Conservation (phyloP, 1,284 basidiomycete genomes). For the Erythrobasidium hasegawianum region DNA sequence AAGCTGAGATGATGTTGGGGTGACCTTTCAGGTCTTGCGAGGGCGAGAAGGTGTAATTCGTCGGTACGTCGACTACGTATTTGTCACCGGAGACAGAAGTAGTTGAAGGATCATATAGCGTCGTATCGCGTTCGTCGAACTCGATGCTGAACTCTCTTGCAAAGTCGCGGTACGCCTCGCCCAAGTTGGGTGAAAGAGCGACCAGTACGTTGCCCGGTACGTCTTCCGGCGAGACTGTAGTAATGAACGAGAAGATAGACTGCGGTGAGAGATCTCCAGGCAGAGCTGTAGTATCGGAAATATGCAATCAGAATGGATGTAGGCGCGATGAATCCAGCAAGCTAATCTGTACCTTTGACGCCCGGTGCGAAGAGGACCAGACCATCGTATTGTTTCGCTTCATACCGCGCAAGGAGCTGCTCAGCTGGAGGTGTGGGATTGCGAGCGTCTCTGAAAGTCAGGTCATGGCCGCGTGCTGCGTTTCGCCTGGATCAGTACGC, state of each 20-base stretch:
- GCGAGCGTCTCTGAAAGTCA: slow-evolving; percentile 77
- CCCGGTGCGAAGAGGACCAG: slow-evolving; percentile 77
- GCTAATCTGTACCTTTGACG: slow-evolving; percentile 65
- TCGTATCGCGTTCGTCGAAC: slow-evolving; percentile 51
- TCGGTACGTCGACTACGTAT: slow-evolving; percentile 17
- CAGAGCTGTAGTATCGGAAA: slow-evolving; percentile 56
- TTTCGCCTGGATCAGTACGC: too few species aligned
- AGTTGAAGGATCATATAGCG: slow-evolving; percentile 53
- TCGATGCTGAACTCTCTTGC: slow-evolving; percentile 58
- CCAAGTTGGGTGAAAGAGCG: slow-evolving; percentile 62
- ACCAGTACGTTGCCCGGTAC: slow-evolving; percentile 73
- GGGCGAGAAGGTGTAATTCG: slow-evolving; percentile 22
- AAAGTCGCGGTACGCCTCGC: slow-evolving; percentile 54
- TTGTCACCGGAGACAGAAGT: slow-evolving; percentile 53
- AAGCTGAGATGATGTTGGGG: slow-evolving; percentile 47
- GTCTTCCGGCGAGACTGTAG: slow-evolving; percentile 51
- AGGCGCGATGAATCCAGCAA: background rate
- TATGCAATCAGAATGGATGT: background rate
- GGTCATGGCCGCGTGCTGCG: slow-evolving; percentile 72
- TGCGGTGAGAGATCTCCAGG: slow-evolving; percentile 77
- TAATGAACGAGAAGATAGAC: slow-evolving; percentile 67
- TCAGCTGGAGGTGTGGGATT: slow-evolving; percentile 57
- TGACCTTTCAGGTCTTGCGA: slow-evolving; percentile 56
- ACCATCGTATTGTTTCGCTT: slow-evolving; percentile 71
- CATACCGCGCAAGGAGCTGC: slow-evolving; percentile 60